A percentile compares a stretch with the other conserved stretches of the same genome.
Conservation (phyloP, 1,284 basidiomycete species). For the Ustilago loliicola region DNA sequence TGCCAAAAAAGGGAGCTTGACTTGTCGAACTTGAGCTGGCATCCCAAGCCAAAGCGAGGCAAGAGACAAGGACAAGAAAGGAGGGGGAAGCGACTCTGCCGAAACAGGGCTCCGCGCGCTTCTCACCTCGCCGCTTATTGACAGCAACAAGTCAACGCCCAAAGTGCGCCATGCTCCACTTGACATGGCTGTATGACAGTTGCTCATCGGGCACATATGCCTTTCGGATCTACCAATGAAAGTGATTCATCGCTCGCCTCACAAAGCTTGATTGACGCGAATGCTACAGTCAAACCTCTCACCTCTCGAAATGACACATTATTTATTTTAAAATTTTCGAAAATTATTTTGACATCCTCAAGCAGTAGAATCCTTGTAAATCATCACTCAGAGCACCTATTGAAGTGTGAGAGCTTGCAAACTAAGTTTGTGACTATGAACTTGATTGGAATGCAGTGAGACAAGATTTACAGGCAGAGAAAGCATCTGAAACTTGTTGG, state of each 20-base stretch:
- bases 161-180: background rate
- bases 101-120: conserved; percentile 5
- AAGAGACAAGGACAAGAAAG: background rate
- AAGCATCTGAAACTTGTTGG: too few species aligned
- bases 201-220: conserved; percentile 6
- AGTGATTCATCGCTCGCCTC: background rate
- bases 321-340: too few species aligned
- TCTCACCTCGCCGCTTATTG: background rate
- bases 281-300: too few species aligned
- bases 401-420: too few species aligned
- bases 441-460: too few species aligned
- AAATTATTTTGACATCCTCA: too few species aligned
- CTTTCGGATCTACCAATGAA: conserved; percentile 9
- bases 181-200: background rate
- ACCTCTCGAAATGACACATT: too few species aligned
- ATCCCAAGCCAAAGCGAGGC: background rate
- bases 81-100: background rate
- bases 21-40: too few species aligned
- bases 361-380: too few species aligned
- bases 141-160: background rate
- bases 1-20: background rate
- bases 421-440: too few species aligned
- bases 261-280: background rate
- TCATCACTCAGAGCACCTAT: too few species aligned
- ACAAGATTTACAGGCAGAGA: too few species aligned